Evolutionary conservation across 441 rosid genomes (phyloP).

Genomic region (Populus trichocarpa): DNA sequence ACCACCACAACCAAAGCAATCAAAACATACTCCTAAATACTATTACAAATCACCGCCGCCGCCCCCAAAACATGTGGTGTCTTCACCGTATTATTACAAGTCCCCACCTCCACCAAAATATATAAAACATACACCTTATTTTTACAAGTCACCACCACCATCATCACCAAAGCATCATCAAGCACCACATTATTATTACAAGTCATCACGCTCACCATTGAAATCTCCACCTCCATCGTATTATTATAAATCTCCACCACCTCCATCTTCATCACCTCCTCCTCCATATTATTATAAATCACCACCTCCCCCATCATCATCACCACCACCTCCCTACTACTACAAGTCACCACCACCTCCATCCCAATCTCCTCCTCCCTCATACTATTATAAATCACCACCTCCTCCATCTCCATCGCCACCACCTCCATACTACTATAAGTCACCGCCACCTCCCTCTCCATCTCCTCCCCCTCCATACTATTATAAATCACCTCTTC

Average conservation of each 20-base stretch:
- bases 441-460: background rate
- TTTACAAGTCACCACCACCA: background rate
- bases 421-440: background rate
- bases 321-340: background rate
- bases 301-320: background rate
- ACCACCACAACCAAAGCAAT: background rate
- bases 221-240: background rate
- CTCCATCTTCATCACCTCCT: background rate
- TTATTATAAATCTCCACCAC: background rate
- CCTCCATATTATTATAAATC: background rate
- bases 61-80: background rate
- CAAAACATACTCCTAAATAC: no score
- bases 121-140: background rate
- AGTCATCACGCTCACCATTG: background rate
- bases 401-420: background rate
- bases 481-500: no score
- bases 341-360: background rate
- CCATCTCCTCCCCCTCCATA: background rate
- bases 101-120: background rate
- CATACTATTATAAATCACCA: background rate
- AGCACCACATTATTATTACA: background rate
- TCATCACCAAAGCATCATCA: background rate
- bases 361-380: accelerated
- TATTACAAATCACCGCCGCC: background rate
- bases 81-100: no score